Percentiles rank a stretch among this genome's conserved stretches.
phyloP scores from a whole-genome alignment of 495 filamentous ascomycete species.

The Aspergillus leporis region DNA sequence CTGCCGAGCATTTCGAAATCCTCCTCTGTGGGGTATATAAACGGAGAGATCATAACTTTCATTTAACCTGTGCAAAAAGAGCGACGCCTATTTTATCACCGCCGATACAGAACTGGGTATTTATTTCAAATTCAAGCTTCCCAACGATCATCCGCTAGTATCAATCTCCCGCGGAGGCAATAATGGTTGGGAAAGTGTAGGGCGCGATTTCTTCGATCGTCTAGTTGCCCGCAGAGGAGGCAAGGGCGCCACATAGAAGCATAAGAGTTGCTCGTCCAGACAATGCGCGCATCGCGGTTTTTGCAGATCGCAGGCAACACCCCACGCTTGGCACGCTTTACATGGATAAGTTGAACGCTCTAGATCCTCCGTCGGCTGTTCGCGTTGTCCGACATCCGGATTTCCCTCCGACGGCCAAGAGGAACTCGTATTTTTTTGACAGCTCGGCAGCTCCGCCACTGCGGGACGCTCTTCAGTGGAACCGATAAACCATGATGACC shows the following conservation, averaged over 20 bases:
- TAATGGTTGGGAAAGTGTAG: not conserved
- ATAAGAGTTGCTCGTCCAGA: slow-evolving; percentile 38
- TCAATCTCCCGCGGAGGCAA: not conserved
- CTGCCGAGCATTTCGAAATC: not conserved
- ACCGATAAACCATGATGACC: slow-evolving; percentile 13
- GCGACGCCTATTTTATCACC: not conserved
- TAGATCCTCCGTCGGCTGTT: not conserved
- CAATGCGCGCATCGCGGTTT: slow-evolving; percentile 40
- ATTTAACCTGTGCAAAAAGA: slow-evolving; percentile 5
- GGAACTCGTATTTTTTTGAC: not conserved
- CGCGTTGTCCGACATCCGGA: not conserved
- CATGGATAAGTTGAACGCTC: slow-evolving; percentile 20
- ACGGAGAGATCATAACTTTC: not conserved
- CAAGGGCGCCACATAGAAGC: slow-evolving; percentile 39
- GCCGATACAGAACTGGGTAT: not conserved
- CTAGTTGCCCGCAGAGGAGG: slow-evolving; percentile 12
- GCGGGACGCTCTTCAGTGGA: slow-evolving; percentile 6
- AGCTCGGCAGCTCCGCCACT: not conserved
- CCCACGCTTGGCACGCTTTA: slow-evolving; percentile 35
- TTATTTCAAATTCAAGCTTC: not conserved
- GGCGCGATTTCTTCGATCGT: slow-evolving; percentile 9
- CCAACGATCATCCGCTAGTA: slow-evolving; percentile 11
- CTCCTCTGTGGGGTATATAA: not conserved
- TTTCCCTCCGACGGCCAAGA: not conserved
- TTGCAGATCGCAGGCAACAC: slow-evolving; percentile 34